Percentiles rank a stretch among this genome's conserved stretches.
Evolutionary conservation across 306 rosid genomes (phyloP).

Genomic region (Cucumis melo): DNA sequence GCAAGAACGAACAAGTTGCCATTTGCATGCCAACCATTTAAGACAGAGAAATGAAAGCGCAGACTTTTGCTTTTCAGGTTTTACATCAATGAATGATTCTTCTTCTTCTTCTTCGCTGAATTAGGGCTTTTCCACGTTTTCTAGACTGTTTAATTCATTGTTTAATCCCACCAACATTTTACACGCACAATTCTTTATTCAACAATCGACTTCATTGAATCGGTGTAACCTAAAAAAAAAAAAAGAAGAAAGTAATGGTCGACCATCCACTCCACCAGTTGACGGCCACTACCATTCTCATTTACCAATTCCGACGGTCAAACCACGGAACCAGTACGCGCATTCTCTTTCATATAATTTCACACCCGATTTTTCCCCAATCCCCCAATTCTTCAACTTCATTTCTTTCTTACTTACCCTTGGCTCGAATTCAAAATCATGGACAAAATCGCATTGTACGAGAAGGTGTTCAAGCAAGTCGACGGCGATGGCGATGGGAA

Average conservation of each 20-base stretch:
- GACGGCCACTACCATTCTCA: neutral
- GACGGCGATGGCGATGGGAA: constrained; percentile 55
- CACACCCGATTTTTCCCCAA: neutral
- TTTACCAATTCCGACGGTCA: neutral
- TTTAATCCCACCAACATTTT: neutral
- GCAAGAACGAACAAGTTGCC: neutral
- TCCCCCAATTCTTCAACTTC: neutral
- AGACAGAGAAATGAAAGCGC: neutral
- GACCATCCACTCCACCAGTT: neutral
- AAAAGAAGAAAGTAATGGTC: neutral
- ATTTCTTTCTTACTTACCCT: neutral
- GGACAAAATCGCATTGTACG: constrained; percentile 35
- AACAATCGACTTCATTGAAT: neutral
- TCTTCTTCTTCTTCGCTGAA: neutral
- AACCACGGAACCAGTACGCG: constrained; percentile 1
- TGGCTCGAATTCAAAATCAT: neutral
- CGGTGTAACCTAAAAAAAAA: neutral
- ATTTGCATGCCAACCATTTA: neutral
- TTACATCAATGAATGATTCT: too few species aligned
- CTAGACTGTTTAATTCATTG: neutral
- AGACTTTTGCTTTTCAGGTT: neutral
- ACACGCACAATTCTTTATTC: neutral
- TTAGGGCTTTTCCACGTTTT: neutral
- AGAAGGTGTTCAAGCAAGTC: constrained; percentile 46
- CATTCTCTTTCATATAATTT: neutral